Percentiles rank a stretch among this genome's conserved stretches.
phyloP scores from a whole-genome alignment of 352 stramenopile genomes.

The Phytopythium mirpurense region DNA sequence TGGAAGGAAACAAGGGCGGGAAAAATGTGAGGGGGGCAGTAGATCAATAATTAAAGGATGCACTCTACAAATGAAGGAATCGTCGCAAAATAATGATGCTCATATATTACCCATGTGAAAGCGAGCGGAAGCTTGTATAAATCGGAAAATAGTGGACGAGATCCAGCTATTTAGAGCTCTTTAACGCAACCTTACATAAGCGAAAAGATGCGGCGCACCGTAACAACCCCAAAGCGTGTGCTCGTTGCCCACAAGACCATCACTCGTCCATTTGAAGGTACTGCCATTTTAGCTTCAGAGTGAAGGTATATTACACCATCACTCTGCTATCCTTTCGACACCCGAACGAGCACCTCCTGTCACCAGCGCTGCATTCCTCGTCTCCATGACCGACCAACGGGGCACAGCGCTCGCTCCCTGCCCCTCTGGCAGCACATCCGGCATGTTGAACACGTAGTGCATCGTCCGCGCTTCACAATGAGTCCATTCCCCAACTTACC shows the following conservation, averaged over 20 bases:
- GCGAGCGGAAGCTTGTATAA: background rate
- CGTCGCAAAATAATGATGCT: too few relatives aligned
- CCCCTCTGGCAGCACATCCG: background rate
- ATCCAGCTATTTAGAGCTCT: background rate
- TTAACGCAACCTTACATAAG: too few relatives aligned
- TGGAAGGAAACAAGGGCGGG: background rate
- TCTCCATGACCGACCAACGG: background rate
- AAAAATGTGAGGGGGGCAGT: background rate
- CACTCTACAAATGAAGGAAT: too few relatives aligned
- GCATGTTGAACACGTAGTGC: background rate
- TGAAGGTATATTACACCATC: constrained; percentile 2
- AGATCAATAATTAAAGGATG: too few relatives aligned
- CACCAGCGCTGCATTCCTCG: background rate
- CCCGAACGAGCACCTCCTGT: background rate
- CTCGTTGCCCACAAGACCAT: background rate
- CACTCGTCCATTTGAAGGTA: background rate
- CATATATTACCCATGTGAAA: too few relatives aligned
- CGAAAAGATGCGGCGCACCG: background rate
- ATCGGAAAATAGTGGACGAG: background rate
- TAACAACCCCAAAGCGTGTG: background rate
- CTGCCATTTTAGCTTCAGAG: background rate
- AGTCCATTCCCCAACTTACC: background rate
- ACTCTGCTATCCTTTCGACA: constrained; percentile 3
- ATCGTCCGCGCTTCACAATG: background rate
- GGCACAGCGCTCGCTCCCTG: too few relatives aligned